Conservation (phyloP, 768 basidiomycete species). For the Boletus reticuloceps region DNA sequence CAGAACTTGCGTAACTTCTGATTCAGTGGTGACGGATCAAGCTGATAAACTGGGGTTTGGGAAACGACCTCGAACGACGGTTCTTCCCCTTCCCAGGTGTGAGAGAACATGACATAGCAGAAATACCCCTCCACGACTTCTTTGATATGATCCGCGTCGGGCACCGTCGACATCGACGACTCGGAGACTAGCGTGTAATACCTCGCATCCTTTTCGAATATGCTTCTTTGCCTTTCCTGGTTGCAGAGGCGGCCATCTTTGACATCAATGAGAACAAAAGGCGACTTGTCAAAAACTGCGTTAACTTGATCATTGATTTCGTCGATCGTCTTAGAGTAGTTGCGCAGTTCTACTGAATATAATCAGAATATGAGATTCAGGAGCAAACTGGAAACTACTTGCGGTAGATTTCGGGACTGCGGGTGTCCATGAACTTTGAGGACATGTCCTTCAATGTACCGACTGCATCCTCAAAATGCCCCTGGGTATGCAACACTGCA, state of each 20-base stretch:
- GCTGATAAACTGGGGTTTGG: too few relatives aligned
- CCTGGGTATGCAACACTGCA: background rate
- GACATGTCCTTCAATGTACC: background rate
- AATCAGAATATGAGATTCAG: too few relatives aligned
- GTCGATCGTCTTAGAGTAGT: background rate
- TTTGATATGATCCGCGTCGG: background rate
- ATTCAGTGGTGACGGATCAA: constrained; percentile 1
- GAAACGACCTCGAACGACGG: constrained; percentile 1
- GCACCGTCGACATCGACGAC: background rate
- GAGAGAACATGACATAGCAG: constrained; percentile 18
- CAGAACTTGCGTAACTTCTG: constrained; percentile 10
- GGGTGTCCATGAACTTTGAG: background rate
- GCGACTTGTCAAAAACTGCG: background rate
- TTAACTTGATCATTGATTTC: background rate
- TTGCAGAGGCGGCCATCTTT: constrained; percentile 1
- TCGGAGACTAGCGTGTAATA: constrained; percentile 3
- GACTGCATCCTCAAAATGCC: background rate
- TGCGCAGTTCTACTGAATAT: background rate
- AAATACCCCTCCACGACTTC: constrained; percentile 3
- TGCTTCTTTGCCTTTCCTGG: background rate
- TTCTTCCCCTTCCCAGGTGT: constrained; percentile 12
- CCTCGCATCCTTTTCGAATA: background rate
- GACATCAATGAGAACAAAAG: constrained; percentile 13
- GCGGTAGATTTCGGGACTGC: background rate
- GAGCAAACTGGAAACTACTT: background rate